A percentile compares a stretch with the other conserved stretches of the same genome.
phyloP scores from a whole-genome alignment of 2,329 filamentous ascomycete species.

The Fonsecaea multimorphosa region DNA sequence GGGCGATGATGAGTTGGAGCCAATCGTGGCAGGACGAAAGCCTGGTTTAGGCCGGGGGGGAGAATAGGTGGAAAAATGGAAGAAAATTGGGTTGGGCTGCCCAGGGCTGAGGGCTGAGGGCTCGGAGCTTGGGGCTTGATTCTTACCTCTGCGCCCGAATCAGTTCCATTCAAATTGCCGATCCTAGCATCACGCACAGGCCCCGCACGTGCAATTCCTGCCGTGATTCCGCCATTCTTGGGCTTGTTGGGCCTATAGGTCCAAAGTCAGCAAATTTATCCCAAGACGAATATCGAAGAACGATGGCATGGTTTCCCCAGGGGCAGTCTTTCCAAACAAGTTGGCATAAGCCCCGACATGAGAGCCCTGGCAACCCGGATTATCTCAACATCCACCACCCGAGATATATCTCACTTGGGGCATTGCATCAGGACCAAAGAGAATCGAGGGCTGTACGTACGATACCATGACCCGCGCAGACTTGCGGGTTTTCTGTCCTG shows the following conservation, averaged over 20 bases:
- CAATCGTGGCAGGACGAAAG: slow-evolving; percentile 27
- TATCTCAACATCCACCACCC: background rate
- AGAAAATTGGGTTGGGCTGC: slow-evolving; percentile 21
- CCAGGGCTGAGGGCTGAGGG: too few relatives aligned
- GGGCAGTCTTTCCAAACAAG: background rate
- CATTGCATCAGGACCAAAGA: slow-evolving; percentile 5
- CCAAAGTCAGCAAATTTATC: slow-evolving; percentile 19
- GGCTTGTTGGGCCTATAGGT: slow-evolving; percentile 39
- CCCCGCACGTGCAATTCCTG: slow-evolving; percentile 40
- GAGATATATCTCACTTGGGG: too few relatives aligned
- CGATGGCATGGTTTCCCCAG: background rate
- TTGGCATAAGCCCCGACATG: background rate
- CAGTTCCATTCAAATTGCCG: slow-evolving; percentile 33
- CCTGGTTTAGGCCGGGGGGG: slow-evolving; percentile 6
- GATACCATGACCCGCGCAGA: slow-evolving; percentile 72
- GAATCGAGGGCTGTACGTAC: slow-evolving; percentile 44
- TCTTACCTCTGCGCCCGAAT: slow-evolving; percentile 57
- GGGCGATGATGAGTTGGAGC: slow-evolving; percentile 15
- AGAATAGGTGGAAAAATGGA: too few relatives aligned
- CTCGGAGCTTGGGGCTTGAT: slow-evolving; percentile 8
- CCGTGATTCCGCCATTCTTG: slow-evolving; percentile 39
- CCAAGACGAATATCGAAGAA: background rate
- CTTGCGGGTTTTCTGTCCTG: slow-evolving; percentile 65
- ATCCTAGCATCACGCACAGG: slow-evolving; percentile 32
- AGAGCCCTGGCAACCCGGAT: background rate